Conservation (phyloP, 257 asterid genomes). For the Voacanga thouarsii region DNA sequence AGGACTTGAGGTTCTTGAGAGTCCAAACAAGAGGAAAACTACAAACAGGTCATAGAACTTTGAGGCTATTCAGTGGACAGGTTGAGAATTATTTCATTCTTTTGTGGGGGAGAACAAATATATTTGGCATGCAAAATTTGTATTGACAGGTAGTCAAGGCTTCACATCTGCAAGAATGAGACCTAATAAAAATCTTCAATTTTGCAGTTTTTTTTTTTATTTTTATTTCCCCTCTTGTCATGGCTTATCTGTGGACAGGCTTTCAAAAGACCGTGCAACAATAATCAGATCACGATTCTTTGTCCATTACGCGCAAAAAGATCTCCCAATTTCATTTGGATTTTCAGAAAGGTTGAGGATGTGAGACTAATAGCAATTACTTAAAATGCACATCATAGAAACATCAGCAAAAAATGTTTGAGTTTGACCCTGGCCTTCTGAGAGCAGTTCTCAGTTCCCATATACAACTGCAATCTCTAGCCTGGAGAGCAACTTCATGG, state of each 20-base stretch:
- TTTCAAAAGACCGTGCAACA: background rate
- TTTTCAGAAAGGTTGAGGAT: slow-evolving; percentile 1
- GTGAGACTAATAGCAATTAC: background rate
- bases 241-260: background rate
- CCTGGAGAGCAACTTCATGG: background rate
- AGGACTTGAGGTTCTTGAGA: slow-evolving; percentile 18
- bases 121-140: background rate
- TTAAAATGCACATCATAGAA: background rate
- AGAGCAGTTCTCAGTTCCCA: background rate
- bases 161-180: slow-evolving; percentile 10
- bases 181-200: slow-evolving; percentile 19
- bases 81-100: background rate
- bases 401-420: slow-evolving; percentile 9
- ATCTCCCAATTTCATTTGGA: slow-evolving; percentile 3
- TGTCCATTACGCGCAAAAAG: slow-evolving; percentile 10
- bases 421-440: background rate
- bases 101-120: background rate
- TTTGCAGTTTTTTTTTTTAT: slow-evolving; percentile 6
- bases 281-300: background rate
- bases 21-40: slow-evolving; percentile 4
- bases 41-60: background rate
- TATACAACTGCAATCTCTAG: background rate
- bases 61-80: background rate
- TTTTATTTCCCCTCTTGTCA: background rate
- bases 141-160: background rate